phyloP scores from a whole-genome alignment of 2,329 filamentous ascomycete species.

The Arthrobotrys pseudoclavata region DNA sequence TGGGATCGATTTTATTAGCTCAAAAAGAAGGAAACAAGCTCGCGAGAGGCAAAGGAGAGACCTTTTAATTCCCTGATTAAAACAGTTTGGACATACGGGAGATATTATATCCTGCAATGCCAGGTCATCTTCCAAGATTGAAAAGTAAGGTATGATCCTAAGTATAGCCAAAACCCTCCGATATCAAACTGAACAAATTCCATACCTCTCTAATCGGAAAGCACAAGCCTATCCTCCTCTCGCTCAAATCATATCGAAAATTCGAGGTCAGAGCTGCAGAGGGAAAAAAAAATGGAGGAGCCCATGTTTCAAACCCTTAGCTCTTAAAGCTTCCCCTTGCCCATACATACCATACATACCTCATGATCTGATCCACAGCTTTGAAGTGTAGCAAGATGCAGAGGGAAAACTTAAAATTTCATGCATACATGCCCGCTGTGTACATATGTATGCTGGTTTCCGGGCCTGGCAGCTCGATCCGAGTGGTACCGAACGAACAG shows the following conservation, averaged over 20 bases:
- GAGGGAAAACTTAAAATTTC: slow-evolving; percentile 22
- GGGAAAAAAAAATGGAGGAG: slow-evolving; percentile 36
- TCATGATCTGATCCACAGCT: too few relatives aligned
- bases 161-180: slow-evolving; percentile 38
- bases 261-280: neutral
- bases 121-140: slow-evolving; percentile 38
- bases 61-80: too few relatives aligned
- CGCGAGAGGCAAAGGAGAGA: slow-evolving; percentile 13
- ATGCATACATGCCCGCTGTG: slow-evolving; percentile 56
- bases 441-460: slow-evolving; percentile 53
- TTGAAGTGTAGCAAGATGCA: too few relatives aligned
- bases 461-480: slow-evolving; percentile 60
- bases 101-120: slow-evolving; percentile 26
- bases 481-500: slow-evolving; percentile 51
- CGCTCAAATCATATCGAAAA: neutral
- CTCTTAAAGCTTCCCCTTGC: slow-evolving; percentile 10
- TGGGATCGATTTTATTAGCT: slow-evolving; percentile 17
- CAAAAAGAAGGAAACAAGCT: too few relatives aligned
- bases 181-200: slow-evolving; percentile 40
- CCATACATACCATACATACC: slow-evolving; percentile 12
- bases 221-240: slow-evolving; percentile 25
- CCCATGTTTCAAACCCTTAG: slow-evolving; percentile 54
- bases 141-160: slow-evolving; percentile 16
- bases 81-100: too few relatives aligned
- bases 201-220: slow-evolving; percentile 40